phyloP scores from a whole-genome alignment of 225 moss, liverwort and hornwort genomes.

The Ulota crispa region DNA sequence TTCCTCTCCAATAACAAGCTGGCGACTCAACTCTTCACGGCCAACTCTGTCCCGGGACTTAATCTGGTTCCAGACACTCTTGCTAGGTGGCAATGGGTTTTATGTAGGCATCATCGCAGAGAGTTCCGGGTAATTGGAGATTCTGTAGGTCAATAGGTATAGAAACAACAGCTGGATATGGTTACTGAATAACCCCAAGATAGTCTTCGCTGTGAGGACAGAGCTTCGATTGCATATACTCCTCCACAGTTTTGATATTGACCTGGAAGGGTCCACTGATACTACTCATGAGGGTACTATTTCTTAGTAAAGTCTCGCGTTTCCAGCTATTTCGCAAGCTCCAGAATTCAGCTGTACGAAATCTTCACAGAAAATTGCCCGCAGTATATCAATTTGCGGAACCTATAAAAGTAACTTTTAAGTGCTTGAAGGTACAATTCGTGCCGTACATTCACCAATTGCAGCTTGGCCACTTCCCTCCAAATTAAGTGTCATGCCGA shows the following conservation, averaged over 20 bases:
- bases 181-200: background rate
- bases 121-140: background rate
- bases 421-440: background rate
- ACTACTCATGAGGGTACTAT: background rate
- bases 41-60: background rate
- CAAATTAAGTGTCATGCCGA: conserved; percentile 13
- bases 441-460: conserved; percentile 12
- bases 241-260: background rate
- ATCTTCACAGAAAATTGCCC: background rate
- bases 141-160: background rate
- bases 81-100: background rate
- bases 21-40: background rate
- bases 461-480: conserved; percentile 9
- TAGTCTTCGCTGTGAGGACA: background rate
- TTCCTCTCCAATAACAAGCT: background rate
- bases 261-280: background rate
- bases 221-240: conserved; percentile 2
- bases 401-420: background rate
- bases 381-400: background rate
- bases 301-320: background rate
- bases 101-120: background rate
- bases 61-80: background rate
- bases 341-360: conserved; percentile 14
- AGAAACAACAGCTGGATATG: conserved; percentile 1
- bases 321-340: background rate